phyloP scores from a whole-genome alignment of 345 rosid species.

The Gossypioides kirkii region DNA sequence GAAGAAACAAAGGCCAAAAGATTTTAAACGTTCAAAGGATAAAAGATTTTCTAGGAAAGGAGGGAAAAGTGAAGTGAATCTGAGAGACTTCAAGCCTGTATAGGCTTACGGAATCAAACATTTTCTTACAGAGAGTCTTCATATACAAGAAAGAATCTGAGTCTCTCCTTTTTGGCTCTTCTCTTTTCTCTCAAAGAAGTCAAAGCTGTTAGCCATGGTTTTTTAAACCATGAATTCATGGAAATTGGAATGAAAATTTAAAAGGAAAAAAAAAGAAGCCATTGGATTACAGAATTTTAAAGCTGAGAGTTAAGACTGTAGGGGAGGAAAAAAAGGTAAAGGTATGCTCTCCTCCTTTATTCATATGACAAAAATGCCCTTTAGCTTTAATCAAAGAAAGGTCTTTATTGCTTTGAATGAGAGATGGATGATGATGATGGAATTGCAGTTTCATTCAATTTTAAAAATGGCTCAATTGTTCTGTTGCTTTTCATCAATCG shows the following conservation, averaged over 20 bases:
- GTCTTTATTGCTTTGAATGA: constrained; percentile 48
- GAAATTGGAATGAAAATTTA: neutral
- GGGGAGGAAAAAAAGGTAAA: constrained; percentile 30
- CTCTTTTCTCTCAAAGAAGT: constrained; percentile 17
- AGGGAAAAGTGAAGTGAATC: constrained; percentile 46
- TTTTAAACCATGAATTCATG: neutral
- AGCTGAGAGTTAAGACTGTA: constrained; percentile 23
- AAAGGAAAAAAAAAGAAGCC: constrained; percentile 28
- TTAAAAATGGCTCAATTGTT: constrained; percentile 30
- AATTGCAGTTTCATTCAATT: constrained; percentile 40
- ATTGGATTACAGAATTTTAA: constrained; percentile 44
- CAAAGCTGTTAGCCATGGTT: constrained; percentile 1
- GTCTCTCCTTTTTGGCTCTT: constrained; percentile 36
- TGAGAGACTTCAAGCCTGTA: constrained; percentile 39
- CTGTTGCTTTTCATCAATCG: constrained; percentile 31
- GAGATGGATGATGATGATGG: constrained; percentile 23
- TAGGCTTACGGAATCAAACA: constrained; percentile 43
- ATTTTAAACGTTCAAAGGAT: constrained; percentile 25
- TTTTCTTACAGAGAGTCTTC: constrained; percentile 38
- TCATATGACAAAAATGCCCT: constrained; percentile 41
- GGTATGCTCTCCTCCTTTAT: constrained; percentile 30
- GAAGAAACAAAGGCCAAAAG: constrained; percentile 36
- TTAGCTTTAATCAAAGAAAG: constrained; percentile 47
- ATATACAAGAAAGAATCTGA: constrained; percentile 49
- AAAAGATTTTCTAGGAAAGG: constrained; percentile 30